Base-by-base conservation (phyloP, 2,329 filamentous ascomycete genomes). In the Penicillium sp. region DNA sequence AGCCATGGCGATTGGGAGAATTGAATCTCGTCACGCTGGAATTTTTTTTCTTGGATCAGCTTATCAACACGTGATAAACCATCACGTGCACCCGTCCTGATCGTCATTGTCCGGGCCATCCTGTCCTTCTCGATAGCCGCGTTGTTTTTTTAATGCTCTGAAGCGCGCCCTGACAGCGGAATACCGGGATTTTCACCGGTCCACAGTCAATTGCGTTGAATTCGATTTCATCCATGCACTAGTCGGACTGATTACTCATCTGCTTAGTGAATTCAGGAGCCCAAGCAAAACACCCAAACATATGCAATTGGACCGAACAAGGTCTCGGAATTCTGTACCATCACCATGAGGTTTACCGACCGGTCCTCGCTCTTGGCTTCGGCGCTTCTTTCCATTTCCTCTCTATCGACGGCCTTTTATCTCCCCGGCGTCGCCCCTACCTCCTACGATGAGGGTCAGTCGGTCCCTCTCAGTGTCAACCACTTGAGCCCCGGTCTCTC, bases 401-500 rank as follows among this genome's bases (percentile, higher is more conserved):
- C 55, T 3, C 35, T 64, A 44, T 66, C 61, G 10, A 74, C 79
- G 2, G 86, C 87, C 38, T 98, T 96, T 71, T 98, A 98, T 69
- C 84, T 98, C 27, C 92, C 90, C 25, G 92, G 92, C 52, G 88
- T 95, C 54, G 89, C 90, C 50, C 92, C 92, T 14, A 93, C 87
- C 29, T 90, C 90, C 39, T 98, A 98, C 72, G 80, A 85, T 56
- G 69, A 72, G 35, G 84, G 80, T 59, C 85, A 92, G 54, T 70
- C 70, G 16, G 92, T 98, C 15, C 86, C 89, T 15, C 77, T 98
- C 32, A 82, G 85, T 57, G 92, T 98, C 64, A 98, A 98, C 70
- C 82, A 82, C 60, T 82, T 98, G 55, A 92, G 86, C 28, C 90
- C 92, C 3, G 80, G 89, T 30, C 80, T 87, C 30, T 84, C 84